These are phyloP conservation scores for Spathaspora sp. DNA, from an alignment of 805 yeast genomes.

Conservation along the genomic window DNA sequence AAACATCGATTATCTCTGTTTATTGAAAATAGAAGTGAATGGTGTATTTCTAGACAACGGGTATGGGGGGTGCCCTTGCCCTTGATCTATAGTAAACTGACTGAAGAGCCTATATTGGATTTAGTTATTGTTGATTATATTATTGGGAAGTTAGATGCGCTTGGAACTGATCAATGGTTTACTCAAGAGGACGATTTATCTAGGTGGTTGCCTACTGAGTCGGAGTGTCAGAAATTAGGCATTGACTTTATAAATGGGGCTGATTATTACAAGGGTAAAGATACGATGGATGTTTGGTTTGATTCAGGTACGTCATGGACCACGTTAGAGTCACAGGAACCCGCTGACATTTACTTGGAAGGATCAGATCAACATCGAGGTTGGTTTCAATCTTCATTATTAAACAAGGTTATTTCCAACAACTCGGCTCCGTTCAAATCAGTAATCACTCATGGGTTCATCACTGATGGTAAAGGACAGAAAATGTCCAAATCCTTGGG, in stretches of 20 bases:
- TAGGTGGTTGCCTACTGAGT: constrained; percentile 74
- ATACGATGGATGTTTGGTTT: constrained; percentile 99
- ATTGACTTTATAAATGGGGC: neutral
- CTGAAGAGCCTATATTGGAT: constrained; percentile 64
- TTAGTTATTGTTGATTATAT: constrained; percentile 52
- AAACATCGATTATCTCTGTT: constrained; percentile 68
- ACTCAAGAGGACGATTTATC: constrained; percentile 44
- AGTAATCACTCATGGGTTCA: constrained; percentile 91
- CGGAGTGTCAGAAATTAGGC: constrained; percentile 9
- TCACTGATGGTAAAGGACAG: constrained; percentile 76
- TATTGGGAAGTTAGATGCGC: constrained; percentile 49
- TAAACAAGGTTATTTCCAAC: constrained; percentile 62
- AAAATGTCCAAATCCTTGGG: constrained; percentile 96
- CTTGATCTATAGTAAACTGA: constrained; percentile 55
- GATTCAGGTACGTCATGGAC: constrained; percentile 96
- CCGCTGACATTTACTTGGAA: constrained; percentile 83
- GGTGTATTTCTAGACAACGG: constrained; percentile 98
- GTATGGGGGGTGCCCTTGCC: constrained; percentile 99
- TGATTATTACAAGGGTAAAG: constrained; percentile 61
- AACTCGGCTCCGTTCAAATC: constrained; percentile 60
- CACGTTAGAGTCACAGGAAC: constrained; percentile 37
- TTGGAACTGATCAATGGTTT: constrained; percentile 85
- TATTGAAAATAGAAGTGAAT: constrained; percentile 75
- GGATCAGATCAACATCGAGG: constrained; percentile 99
- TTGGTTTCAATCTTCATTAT: constrained; percentile 93